These are phyloP conservation scores for Colletotrichum orbiculare DNA, from an alignment of 2,329 filamentous ascomycete genomes.

Conservation along the genomic window DNA sequence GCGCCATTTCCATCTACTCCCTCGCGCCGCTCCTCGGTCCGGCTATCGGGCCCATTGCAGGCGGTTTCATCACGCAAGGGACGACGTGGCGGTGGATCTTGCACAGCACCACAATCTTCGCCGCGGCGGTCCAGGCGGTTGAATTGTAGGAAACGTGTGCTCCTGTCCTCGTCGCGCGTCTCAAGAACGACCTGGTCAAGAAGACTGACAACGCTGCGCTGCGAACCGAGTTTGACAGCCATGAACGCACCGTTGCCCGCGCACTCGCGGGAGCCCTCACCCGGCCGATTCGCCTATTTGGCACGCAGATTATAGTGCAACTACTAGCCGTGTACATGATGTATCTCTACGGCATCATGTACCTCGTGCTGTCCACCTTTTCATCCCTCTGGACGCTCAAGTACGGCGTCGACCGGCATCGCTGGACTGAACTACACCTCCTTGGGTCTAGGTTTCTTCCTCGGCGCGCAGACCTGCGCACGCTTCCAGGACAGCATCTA, in stretches of 20 bases:
- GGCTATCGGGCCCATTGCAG: slow-evolving; percentile 74
- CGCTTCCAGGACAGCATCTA: too few species aligned
- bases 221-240: slow-evolving; percentile 64
- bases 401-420: too few species aligned
- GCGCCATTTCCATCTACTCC: slow-evolving; percentile 50
- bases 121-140: slow-evolving; percentile 68
- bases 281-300: slow-evolving; percentile 58
- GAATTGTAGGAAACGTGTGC: slow-evolving; percentile 73
- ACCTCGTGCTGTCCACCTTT: slow-evolving; percentile 62
- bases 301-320: slow-evolving; percentile 59
- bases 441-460: too few species aligned
- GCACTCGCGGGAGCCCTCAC: slow-evolving; percentile 44
- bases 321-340: slow-evolving; percentile 57
- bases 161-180: slow-evolving; percentile 68
- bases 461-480: too few species aligned
- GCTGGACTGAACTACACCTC: too few species aligned
- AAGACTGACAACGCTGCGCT: slow-evolving; percentile 64
- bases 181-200: slow-evolving; percentile 66
- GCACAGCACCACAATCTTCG: slow-evolving; percentile 72
- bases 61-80: slow-evolving; percentile 71
- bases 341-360: slow-evolving; percentile 62
- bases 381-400: slow-evolving; percentile 55
- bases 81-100: slow-evolving; percentile 81
- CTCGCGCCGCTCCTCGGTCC: slow-evolving; percentile 66
- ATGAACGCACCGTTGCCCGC: slow-evolving; percentile 40